Conservation (phyloP, 192 early-diverging fungal genomes). For the Dissophora globulifera region DNA sequence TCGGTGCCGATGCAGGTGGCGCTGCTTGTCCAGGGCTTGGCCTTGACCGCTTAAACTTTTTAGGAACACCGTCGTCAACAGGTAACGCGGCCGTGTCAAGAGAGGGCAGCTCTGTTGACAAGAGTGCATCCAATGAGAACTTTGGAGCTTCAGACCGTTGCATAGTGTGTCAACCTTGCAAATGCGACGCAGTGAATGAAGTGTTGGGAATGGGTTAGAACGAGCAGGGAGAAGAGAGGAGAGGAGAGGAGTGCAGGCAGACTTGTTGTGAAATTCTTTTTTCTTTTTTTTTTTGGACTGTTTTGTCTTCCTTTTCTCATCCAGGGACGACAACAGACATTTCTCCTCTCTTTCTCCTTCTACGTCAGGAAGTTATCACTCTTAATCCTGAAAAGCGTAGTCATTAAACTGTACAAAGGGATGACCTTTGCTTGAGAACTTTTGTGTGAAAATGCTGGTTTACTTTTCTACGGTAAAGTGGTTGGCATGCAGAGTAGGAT, state of each 20-base stretch:
- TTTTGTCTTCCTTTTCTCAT: no score
- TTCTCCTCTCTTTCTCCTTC: no score
- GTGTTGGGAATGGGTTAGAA: conserved; percentile 3
- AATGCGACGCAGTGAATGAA: neutral
- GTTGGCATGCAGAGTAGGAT: neutral
- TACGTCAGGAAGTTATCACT: no score
- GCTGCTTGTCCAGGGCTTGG: conserved; percentile 8
- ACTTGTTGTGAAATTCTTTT: conserved; percentile 62
- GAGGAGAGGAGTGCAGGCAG: conserved; percentile 59
- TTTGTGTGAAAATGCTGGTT: no score
- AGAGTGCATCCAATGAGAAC: conserved; percentile 36
- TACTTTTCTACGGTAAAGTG: no score
- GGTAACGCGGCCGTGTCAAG: conserved; percentile 3
- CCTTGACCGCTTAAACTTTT: conserved; percentile 37
- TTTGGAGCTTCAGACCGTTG: neutral
- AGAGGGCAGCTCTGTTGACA: conserved; percentile 27
- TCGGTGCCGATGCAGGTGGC: neutral
- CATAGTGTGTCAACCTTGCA: neutral
- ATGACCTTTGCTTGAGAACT: no score
- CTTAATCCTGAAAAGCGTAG: no score
- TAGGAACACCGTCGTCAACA: neutral
- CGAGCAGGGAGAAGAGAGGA: conserved; percentile 5
- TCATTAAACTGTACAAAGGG: no score
- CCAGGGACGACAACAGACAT: no score
- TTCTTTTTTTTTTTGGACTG: no score